Percentiles rank a stretch among this genome's conserved stretches.
These are phyloP conservation scores for Melanopsichium pennsylvanicum DNA, from an alignment of 1,284 basidiomycete genomes.

Conservation along the genomic window DNA sequence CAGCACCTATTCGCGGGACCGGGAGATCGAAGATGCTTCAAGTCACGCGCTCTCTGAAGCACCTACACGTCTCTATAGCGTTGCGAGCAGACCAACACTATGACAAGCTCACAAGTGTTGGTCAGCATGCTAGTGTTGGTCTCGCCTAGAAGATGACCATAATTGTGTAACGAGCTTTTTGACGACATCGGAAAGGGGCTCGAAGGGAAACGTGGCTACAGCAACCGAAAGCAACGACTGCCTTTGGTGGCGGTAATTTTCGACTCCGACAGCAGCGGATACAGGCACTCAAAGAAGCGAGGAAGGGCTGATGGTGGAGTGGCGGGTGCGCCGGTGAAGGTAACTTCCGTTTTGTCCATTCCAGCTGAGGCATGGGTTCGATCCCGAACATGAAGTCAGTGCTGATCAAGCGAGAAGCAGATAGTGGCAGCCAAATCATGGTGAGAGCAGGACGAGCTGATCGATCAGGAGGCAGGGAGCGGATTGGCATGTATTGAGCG, in stretches of 20 bases:
- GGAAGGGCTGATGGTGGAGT: constrained; percentile 5
- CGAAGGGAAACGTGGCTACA: constrained; percentile 4
- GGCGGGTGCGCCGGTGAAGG: neutral
- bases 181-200: neutral
- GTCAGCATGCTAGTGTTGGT: constrained; percentile 4
- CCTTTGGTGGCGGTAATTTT: no score
- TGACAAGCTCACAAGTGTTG: no score
- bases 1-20: neutral
- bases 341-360: neutral
- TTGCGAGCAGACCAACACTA: constrained; percentile 5
- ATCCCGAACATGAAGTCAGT: no score
- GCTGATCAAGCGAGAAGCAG: neutral
- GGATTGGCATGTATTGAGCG: constrained; percentile 5
- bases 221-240: neutral
- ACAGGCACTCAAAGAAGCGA: constrained; percentile 2
- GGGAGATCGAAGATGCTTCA: neutral
- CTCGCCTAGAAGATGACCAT: constrained; percentile 10
- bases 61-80: neutral
- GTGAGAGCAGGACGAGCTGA: constrained; percentile 1
- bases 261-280: neutral
- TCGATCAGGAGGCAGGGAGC: constrained; percentile 2
- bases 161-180: neutral
- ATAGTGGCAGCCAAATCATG: no score
- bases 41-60: constrained; percentile 2
- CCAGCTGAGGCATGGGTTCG: neutral